Evolutionary conservation across 345 rosid species (phyloP).

Genomic region (Eucalyptus caleyi): DNA sequence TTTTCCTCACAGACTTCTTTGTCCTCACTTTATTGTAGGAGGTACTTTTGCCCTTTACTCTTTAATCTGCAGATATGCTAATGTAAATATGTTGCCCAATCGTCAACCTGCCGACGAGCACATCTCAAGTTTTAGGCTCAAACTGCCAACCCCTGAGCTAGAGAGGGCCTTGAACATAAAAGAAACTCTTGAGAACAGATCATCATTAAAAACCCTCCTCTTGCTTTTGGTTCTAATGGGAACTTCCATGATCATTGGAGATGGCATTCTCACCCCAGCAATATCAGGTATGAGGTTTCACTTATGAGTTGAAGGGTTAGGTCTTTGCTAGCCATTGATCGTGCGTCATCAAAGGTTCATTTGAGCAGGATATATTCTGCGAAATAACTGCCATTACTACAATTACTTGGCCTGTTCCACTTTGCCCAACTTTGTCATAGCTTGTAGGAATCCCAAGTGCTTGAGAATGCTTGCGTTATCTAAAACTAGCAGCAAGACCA

Average conservation of each 20-base stretch:
- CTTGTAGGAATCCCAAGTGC: not conserved
- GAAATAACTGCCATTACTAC: not conserved
- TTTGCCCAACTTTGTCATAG: not conserved
- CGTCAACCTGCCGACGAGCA: conserved; percentile 89
- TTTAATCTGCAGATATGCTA: conserved; percentile 78
- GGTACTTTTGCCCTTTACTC: conserved; percentile 98
- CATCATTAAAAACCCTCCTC: conserved; percentile 60
- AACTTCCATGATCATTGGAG: conserved; percentile 96
- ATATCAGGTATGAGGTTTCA: conserved; percentile 53
- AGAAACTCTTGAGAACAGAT: conserved; percentile 65
- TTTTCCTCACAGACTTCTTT: not conserved
- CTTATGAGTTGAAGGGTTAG: not conserved
- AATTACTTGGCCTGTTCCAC: not conserved
- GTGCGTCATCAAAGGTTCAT: not conserved
- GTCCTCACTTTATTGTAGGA: conserved; percentile 37
- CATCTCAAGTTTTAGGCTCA: conserved; percentile 86
- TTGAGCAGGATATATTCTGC: not conserved
- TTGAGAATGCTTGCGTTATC: not conserved
- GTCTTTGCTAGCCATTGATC: not conserved
- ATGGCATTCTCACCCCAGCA: conserved; percentile 94
- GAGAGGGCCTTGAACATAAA: conserved; percentile 75
- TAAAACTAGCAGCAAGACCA: not conserved
- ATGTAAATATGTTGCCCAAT: conserved; percentile 83
- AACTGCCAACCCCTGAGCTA: conserved; percentile 87
- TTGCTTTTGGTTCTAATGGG: conserved; percentile 87